Base-by-base conservation (phyloP, 169 alveolate genomes). In the Plasmodium yoelii region DNA sequence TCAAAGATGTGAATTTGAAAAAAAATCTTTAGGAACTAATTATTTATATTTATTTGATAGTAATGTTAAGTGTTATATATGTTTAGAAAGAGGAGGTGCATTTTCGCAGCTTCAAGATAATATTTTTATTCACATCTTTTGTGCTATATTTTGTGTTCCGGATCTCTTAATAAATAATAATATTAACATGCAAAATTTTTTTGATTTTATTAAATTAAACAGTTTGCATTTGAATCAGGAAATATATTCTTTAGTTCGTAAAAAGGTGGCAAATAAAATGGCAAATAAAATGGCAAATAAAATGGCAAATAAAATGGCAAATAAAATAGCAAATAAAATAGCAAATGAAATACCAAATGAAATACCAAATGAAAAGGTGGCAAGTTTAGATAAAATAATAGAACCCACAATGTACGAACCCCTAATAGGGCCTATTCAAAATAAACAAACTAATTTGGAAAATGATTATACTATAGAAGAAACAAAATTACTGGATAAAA, bases 51-150 rank as follows among this genome's bases (percentile, higher is more conserved):
- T 82, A 5, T 82, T 82, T 68, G 90, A 68, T 56, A 82, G 56
- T 19, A 44, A 57, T 18, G 13, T 82, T 47, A 82, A 82, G 12
- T 82, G 90, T 44, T 82, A 82, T 26, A 82, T 82, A 67, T 82
- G 90, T 60, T 56, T 82, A 53, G 90, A 82, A 47, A 65, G 90
- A 67, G 90, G 90, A 13, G 90, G 90, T 5, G 90, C 90, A n/a
- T 82, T 82, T 60, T 55, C 55, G 28, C 90, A 82, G 39, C 15
- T 82, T 8, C 44, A 15, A 10, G 69, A 61, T 15, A 47, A 82
- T 22, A 57, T 82, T 13, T 82, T 82, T 56, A 73, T 82, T 15
- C 90, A 82, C 34, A 69, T 84, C 0, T 82, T 82, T 34, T 82
- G 90, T 71, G 90, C 90, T 9, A 67, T 69, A 22, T 82, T 82